These are phyloP conservation scores for Zoysia japonica DNA, from an alignment of 176 grass and related monocot genomes.

Conservation along the genomic window DNA sequence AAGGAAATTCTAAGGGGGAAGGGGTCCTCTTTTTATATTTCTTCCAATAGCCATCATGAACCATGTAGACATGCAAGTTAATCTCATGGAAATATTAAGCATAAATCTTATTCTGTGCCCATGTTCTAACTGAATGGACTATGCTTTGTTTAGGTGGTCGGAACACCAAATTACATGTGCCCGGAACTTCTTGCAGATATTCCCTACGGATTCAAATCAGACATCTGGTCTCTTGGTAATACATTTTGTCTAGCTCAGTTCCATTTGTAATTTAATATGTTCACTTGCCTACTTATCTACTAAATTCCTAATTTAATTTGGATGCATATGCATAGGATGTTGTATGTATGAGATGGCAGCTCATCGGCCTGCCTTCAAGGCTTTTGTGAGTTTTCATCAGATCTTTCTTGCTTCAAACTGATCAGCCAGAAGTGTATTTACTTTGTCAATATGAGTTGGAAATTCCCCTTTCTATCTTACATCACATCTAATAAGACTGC, in stretches of 20 bases:
- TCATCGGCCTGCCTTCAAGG: constrained; percentile 97
- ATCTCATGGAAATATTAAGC: constrained; percentile 14
- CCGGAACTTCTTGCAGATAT: constrained; percentile 96
- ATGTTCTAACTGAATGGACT: constrained; percentile 6
- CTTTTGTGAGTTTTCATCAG: constrained; percentile 68
- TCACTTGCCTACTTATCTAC: not conserved
- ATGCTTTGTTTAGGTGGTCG: constrained; percentile 71
- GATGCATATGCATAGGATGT: constrained; percentile 58
- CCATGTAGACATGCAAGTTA: not conserved
- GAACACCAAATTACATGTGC: constrained; percentile 99
- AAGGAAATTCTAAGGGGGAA: not conserved
- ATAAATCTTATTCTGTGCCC: not conserved
- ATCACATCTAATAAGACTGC: not conserved
- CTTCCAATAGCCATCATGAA: not conserved
- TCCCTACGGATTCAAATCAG: constrained; percentile 98
- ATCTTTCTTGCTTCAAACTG: constrained; percentile 27
- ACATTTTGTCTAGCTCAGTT: constrained; percentile 38
- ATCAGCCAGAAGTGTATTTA: constrained; percentile 11
- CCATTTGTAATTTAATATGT: constrained; percentile 41
- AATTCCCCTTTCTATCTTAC: constrained; percentile 2
- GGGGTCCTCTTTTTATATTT: not conserved
- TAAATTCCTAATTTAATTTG: constrained; percentile 20
- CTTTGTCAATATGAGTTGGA: constrained; percentile 24
- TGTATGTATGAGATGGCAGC: constrained; percentile 99
- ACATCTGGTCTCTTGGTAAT: constrained; percentile 98